Percentiles rank a stretch among this genome's conserved stretches.
Evolutionary conservation across 2,329 filamentous ascomycete genomes (phyloP).

Genomic region (Cladophialophora yegresii): DNA sequence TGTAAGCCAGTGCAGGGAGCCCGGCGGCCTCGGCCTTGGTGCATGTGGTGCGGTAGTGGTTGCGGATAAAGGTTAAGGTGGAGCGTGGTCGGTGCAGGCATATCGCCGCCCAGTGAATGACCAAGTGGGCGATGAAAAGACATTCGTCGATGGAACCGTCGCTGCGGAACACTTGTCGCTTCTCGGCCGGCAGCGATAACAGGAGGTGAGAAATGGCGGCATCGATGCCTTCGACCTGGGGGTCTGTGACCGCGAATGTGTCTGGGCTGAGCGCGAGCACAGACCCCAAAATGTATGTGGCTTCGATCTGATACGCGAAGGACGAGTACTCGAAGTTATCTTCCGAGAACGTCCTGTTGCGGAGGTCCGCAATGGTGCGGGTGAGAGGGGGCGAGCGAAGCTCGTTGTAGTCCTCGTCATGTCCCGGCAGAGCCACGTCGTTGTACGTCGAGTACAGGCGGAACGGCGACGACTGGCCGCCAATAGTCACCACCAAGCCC

Average conservation of each 20-base stretch:
- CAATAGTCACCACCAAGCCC: conserved; percentile 77
- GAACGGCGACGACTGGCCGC: conserved; percentile 36
- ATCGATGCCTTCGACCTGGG: conserved; percentile 60
- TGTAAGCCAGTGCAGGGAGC: conserved; percentile 35
- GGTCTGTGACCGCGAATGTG: conserved; percentile 41
- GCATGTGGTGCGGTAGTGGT: conserved; percentile 67
- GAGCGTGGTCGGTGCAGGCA: conserved; percentile 79
- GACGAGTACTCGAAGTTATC: conserved; percentile 75
- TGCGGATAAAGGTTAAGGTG: conserved; percentile 62
- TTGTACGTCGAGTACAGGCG: conserved; percentile 68
- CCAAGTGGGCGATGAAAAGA: conserved; percentile 46
- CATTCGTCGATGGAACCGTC: conserved; percentile 73
- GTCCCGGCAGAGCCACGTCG: conserved; percentile 75
- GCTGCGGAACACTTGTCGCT: conserved; percentile 68
- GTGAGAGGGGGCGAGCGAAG: conserved; percentile 60
- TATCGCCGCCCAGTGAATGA: conserved; percentile 57
- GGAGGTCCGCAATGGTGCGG: conserved; percentile 57
- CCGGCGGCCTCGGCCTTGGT: conserved; percentile 51
- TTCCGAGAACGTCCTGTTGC: conserved; percentile 72
- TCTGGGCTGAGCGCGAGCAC: conserved; percentile 58
- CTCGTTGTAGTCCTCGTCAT: conserved; percentile 66
- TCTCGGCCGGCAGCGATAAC: conserved; percentile 72
- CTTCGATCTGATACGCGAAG: conserved; percentile 80
- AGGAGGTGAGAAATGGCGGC: conserved; percentile 70
- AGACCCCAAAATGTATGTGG: conserved; percentile 73